A percentile compares a stretch with the other conserved stretches of the same genome.
Evolutionary conservation across 129 eudicot genomes (phyloP).

Genomic region (Dittrichia graveolens): DNA sequence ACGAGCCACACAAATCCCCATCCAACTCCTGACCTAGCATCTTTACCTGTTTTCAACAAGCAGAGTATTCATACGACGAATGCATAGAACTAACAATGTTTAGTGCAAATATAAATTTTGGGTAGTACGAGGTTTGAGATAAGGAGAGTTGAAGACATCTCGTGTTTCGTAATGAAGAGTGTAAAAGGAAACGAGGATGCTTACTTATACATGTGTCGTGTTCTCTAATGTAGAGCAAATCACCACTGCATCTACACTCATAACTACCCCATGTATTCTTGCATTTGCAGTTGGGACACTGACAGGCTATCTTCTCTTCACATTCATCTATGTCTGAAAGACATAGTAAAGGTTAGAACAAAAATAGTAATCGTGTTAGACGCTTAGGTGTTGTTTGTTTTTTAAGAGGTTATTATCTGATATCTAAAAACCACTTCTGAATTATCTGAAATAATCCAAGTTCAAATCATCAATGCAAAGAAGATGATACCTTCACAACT

Average conservation of each 20-base stretch:
- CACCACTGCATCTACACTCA: constrained; percentile 69
- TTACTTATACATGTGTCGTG: constrained; percentile 87
- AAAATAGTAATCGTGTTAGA: background rate
- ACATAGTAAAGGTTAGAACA: background rate
- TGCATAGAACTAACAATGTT: background rate
- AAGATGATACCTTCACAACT: constrained; percentile 62
- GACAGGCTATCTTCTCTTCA: constrained; percentile 74
- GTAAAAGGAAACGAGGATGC: constrained; percentile 20
- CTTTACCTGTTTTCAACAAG: constrained; percentile 51
- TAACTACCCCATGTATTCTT: constrained; percentile 92
- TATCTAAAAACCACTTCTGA: too few relatives aligned
- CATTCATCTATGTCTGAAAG: constrained; percentile 84
- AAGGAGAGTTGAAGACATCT: background rate
- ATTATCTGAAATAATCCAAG: too few relatives aligned
- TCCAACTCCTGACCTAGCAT: constrained; percentile 40
- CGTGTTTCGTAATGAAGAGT: background rate
- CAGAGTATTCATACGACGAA: background rate
- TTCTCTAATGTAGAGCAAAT: constrained; percentile 74
- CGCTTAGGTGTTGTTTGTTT: too few relatives aligned
- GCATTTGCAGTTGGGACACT: constrained; percentile 86
- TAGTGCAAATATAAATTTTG: background rate
- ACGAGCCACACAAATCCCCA: constrained; percentile 76
- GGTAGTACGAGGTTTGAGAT: constrained; percentile 11
- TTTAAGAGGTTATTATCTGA: too few relatives aligned
- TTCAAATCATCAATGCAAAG: background rate